Percentiles rank a stretch among this genome's conserved stretches.
Evolutionary conservation across 768 basidiomycete species (phyloP).

Genomic region (Amanita thiersii): DNA sequence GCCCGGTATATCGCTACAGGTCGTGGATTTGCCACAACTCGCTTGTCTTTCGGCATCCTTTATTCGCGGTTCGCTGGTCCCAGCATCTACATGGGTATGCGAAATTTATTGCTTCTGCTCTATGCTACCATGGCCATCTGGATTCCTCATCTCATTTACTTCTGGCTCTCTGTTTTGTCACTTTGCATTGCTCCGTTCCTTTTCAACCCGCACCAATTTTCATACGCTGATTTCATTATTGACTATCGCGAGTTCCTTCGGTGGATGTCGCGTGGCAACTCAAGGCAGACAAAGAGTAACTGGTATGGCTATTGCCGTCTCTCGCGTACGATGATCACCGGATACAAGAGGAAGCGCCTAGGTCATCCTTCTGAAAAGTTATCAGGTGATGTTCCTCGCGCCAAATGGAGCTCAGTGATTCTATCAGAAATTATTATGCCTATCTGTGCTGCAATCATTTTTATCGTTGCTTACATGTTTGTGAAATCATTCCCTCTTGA

Average conservation of each 20-base stretch:
- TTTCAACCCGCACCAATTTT: conserved; percentile 99
- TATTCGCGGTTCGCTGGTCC: conserved; percentile 99
- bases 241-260: conserved; percentile 98
- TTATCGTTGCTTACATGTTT: conserved; percentile 85
- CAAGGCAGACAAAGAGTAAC: conserved; percentile 90
- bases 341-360: conserved; percentile 98
- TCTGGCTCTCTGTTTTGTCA: conserved; percentile 95
- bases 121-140: conserved; percentile 90
- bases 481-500: conserved; percentile 79
- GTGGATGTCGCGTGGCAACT: conserved; percentile 99
- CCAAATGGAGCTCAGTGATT: conserved; percentile 77
- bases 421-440: conserved; percentile 81
- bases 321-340: conserved; percentile 94
- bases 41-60: conserved; percentile 92
- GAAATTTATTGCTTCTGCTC: conserved; percentile 83
- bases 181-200: conserved; percentile 96
- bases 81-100: conserved; percentile 98
- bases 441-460: conserved; percentile 65
- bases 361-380: conserved; percentile 97
- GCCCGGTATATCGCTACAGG: conserved; percentile 99
- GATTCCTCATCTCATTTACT: conserved; percentile 95
- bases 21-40: conserved; percentile 96
- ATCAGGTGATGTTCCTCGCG: conserved; percentile 90
- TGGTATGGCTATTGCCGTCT: conserved; percentile 99
- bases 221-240: conserved; percentile 93